Evolutionary conservation across 352 stramenopile genomes (phyloP), one percentile per base, ranked within the genome.

Genomic region (Phytophthora citricola): DNA sequence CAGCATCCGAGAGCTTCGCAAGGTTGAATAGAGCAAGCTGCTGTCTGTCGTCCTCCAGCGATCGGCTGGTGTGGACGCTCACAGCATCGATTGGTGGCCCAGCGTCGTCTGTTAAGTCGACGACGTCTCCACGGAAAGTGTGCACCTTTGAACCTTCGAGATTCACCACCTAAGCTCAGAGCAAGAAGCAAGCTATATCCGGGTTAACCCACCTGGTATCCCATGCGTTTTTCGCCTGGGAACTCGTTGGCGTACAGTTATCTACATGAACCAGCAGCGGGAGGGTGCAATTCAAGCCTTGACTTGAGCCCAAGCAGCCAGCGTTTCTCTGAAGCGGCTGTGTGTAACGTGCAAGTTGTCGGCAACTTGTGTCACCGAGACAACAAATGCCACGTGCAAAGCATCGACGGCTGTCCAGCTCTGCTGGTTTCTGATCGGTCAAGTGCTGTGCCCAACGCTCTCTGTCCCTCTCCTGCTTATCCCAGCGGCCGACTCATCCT

Each of bases 401-500:
- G 60, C 60, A 39, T 45, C 26, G 41, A 51, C 31, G 20, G 47
- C 58, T 50, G 44, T 68, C 51, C 44, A 65, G 57, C 26, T 22
- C 12, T 24, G 54, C 41, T 43, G 49, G 49, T 57, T 57, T 57
- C 49, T 55, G 55, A 55, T 51, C 53, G 36, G 32, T 31, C 41
- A 29, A 41, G 29, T 44, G 43, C 45, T 66, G 61, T 59, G 61
- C 60, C 52, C 61, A 64, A 65, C 61, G 32, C 58, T 60, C 58
- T 66, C 58, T 60, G 53, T 56, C 53, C 61, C 61, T 43, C 54
- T 68, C 52, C 32, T 62, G 58, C 60, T 69, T 57, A 69, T 69
- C 51, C 60, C 7, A 29, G 22, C 24, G n/a, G 56, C 20, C 39
- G 29, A 50, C 36, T 45, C 41, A 54, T 63, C 43, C 43, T 34